These are phyloP conservation scores for Coemansia sp. DNA, from an alignment of 192 early-diverging fungal genomes.

Conservation along the genomic window DNA sequence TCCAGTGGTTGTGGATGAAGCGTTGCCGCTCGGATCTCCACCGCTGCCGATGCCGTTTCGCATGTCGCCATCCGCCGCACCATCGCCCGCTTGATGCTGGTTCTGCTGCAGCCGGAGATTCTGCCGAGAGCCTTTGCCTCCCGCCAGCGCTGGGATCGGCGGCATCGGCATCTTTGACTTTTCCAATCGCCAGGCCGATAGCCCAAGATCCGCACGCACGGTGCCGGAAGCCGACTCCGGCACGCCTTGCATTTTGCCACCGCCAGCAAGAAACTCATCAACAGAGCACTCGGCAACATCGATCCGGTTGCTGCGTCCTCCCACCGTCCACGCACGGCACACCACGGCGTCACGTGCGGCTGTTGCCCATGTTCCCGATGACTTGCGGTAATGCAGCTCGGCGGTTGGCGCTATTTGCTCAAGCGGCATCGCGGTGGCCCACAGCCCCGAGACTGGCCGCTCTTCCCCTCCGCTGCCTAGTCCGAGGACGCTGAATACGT, in stretches of 20 bases:
- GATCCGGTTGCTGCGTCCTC: conserved; percentile 30
- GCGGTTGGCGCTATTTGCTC: conserved; percentile 13
- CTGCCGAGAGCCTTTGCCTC: background rate
- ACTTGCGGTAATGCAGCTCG: conserved; percentile 6
- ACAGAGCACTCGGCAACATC: conserved; percentile 47
- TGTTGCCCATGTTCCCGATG: conserved; percentile 34
- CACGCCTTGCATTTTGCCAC: background rate
- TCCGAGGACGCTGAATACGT: conserved; percentile 29
- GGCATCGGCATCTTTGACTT: conserved; percentile 16
- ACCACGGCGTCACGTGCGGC: conserved; percentile 39
- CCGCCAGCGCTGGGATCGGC: background rate
- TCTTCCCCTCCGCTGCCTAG: background rate
- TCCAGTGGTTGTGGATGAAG: conserved; percentile 15
- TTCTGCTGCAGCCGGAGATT: background rate
- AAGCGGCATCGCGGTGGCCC: conserved; percentile 17
- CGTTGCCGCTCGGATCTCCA: too few species aligned
- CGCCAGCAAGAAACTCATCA: background rate
- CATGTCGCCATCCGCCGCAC: too few species aligned
- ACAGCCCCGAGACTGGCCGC: conserved; percentile 22
- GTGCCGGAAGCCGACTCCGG: background rate
- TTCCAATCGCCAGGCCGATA: conserved; percentile 44
- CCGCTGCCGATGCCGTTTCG: too few species aligned
- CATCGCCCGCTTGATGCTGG: background rate
- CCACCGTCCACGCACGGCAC: conserved; percentile 29
- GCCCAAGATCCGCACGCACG: conserved; percentile 33